Evolutionary conservation across 2,329 filamentous ascomycete genomes (phyloP), one percentile per base, ranked within the genome.

Genomic region (Emydomyces testavorans): DNA sequence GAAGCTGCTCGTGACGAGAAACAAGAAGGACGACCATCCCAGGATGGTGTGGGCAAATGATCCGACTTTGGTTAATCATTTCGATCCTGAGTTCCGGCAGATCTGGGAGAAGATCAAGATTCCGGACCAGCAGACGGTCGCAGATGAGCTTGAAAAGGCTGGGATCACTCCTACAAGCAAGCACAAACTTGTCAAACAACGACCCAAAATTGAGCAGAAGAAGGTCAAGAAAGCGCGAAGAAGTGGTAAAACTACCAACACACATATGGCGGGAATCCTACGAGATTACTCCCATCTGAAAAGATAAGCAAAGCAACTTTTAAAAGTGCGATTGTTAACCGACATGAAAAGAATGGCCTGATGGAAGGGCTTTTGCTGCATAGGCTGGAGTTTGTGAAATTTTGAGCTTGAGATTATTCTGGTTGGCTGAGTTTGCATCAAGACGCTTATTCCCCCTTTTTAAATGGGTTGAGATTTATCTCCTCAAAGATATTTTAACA

Each of bases 1-100:
- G 60, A 82, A 83, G 64, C 74, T 96, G 38, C 74, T 96, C 29
- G 86, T 95, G 4, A 84, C 86, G 18, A 79, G 89, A 52, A 89
- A 89, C 48, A 93, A 92, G 69, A 96, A 96, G 71, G 90, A 96
- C 63, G 83, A 85, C 60, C 78, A 85, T 57, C 82, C 90, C 1
- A 80, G 82, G 58, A 85, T 83, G 70, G 81, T 98, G 46, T 96
- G 89, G 87, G 76, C 82, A 45, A 86, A 98, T 64, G 86, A 94
- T 58, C 78, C 87, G 11, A 82, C 79, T 10, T 75, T 94, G 45
- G 77, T 80, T 58, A 77, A 88, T 61, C 64, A 71, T 29, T 81
- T 96, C 56, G 88, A 95, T 60, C 69, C 77, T 6, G 87, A 94
- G 63, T 95, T 96, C 64, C 76, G 82, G 63, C 71, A 72, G 50